Evolutionary conservation across 129 eudicot species (phyloP), one percentile per base, ranked within the genome.

Genomic region (Flaveria robusta): DNA sequence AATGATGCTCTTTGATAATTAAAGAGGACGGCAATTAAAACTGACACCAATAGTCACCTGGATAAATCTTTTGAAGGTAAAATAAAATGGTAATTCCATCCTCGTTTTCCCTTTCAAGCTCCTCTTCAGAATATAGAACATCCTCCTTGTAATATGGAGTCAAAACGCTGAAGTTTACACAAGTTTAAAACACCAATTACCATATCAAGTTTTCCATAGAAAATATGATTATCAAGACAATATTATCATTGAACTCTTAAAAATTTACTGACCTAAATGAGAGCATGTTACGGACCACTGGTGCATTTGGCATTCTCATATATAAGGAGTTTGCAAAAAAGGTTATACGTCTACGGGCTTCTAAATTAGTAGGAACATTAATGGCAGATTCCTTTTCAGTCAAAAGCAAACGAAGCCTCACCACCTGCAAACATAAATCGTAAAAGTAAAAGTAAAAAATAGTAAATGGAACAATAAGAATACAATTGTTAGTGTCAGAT

Each of bases 341-440:
- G 54, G 99, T 95, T 78, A 89, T 91, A 34, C 99, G 96, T 4
- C 99, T 88, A 72, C 99, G 99, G 77, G 99, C 99, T 72, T 95
- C 99, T 72, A 91, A 65, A 86, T 95, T 95, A 77, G 46, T 95
- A 34, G 99, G 99, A 65, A 95, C 99, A 41, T 95, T 89, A 74
- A 87, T 88, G 70, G 99, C 99, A 77, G 99, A 95, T 74, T 95
- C 99, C 82, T 95, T 95, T 58, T 84, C 96, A 39, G 94, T 91
- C 81, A 95, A 77, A 81, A 95, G 97, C 86, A 95, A 87, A 74
- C 84, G 79, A 80, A 95, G 91, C 85, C 99, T 88, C 81, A 89
- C 90, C 87, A 91, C 90, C 99, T 95, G 78, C 39, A 10, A 59
- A 68, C 24, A 74, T n/a, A 55, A 64, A 62, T 19, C 19, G 18